A percentile compares a stretch with the other conserved stretches of the same genome.
These are phyloP conservation scores for Cercospora nicotianae DNA, from an alignment of 2,329 filamentous ascomycete species.

Conservation along the genomic window DNA sequence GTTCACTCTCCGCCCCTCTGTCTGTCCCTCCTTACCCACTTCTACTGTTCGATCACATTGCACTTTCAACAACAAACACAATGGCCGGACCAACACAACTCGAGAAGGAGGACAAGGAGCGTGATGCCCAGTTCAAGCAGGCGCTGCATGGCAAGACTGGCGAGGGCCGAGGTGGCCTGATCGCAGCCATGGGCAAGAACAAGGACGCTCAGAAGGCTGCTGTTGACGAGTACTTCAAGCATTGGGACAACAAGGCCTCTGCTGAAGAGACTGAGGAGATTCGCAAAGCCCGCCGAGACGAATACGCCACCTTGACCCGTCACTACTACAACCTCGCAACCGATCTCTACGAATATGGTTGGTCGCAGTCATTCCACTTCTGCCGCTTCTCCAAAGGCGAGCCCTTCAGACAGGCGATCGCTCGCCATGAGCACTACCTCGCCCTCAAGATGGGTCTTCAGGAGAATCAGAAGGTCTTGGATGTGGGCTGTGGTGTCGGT, in stretches of 20 bases:
- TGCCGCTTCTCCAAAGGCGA: conserved; percentile 88
- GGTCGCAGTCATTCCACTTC: conserved; percentile 97
- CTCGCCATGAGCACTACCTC: conserved; percentile 96
- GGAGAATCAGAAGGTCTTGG: conserved; percentile 84
- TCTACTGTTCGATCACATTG: conserved; percentile 1
- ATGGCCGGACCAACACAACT: conserved; percentile 38
- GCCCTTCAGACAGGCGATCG: conserved; percentile 85
- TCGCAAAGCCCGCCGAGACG: conserved; percentile 72
- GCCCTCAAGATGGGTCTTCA: conserved; percentile 84
- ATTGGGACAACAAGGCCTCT: conserved; percentile 83
- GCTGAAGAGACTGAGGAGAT: conserved; percentile 79
- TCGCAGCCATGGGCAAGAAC: conserved; percentile 85
- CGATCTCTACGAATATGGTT: conserved; percentile 72
- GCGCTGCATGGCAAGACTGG: conserved; percentile 72
- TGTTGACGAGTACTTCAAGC: conserved; percentile 91
- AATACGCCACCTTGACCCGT: conserved; percentile 90
- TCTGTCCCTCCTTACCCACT: background rate
- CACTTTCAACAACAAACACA: conserved; percentile 11
- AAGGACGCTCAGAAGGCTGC: conserved; percentile 74
- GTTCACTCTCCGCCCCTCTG: background rate
- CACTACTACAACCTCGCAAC: conserved; percentile 60
- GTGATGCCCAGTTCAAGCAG: conserved; percentile 76
- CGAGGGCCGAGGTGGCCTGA: conserved; percentile 76
- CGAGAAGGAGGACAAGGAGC: conserved; percentile 42
- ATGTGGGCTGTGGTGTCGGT: conserved; percentile 96